phyloP scores from a whole-genome alignment of 2,329 filamentous ascomycete genomes.

The Tetracladium maxilliforme region DNA sequence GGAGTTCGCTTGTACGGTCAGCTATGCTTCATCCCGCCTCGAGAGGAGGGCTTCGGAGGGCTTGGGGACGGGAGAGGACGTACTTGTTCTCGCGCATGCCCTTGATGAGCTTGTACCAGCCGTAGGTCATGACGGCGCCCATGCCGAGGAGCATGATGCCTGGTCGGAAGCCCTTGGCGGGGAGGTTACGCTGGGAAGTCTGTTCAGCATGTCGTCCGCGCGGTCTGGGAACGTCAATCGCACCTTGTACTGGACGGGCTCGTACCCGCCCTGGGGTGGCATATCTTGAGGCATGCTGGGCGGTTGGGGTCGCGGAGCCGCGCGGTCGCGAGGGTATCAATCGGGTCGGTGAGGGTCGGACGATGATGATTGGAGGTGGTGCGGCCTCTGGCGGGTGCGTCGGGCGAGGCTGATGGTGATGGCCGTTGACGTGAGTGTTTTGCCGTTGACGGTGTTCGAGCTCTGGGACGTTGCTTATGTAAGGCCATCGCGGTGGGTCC shows the following conservation, averaged over 20 bases:
- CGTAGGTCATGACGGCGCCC: slow-evolving; percentile 70
- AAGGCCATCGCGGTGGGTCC: too few relatives aligned
- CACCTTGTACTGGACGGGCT: slow-evolving; percentile 93
- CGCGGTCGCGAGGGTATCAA: slow-evolving; percentile 9
- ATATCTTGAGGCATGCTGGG: slow-evolving; percentile 89
- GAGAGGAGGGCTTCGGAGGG: slow-evolving; percentile 2
- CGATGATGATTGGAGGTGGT: slow-evolving; percentile 4
- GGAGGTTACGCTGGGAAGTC: slow-evolving; percentile 64
- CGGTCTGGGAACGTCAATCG: slow-evolving; percentile 12
- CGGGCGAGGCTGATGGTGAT: background rate
- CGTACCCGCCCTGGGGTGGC: slow-evolving; percentile 89
- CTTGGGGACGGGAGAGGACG: slow-evolving; percentile 16
- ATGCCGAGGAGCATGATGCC: slow-evolving; percentile 63
- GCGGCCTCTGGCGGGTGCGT: background rate
- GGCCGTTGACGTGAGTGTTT: background rate
- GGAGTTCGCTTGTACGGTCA: slow-evolving; percentile 88
- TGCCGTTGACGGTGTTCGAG: too few relatives aligned
- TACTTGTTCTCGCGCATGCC: slow-evolving; percentile 89
- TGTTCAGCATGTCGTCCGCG: slow-evolving; percentile 2
- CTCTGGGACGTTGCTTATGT: too few relatives aligned
- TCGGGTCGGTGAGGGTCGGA: background rate
- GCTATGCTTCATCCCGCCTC: too few relatives aligned
- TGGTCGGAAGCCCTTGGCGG: slow-evolving; percentile 79
- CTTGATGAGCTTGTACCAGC: slow-evolving; percentile 73
- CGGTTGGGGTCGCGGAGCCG: slow-evolving; percentile 1